Evolutionary conservation across 495 filamentous ascomycete species (phyloP).

Genomic region (Hyaloscypha hepaticicola): DNA sequence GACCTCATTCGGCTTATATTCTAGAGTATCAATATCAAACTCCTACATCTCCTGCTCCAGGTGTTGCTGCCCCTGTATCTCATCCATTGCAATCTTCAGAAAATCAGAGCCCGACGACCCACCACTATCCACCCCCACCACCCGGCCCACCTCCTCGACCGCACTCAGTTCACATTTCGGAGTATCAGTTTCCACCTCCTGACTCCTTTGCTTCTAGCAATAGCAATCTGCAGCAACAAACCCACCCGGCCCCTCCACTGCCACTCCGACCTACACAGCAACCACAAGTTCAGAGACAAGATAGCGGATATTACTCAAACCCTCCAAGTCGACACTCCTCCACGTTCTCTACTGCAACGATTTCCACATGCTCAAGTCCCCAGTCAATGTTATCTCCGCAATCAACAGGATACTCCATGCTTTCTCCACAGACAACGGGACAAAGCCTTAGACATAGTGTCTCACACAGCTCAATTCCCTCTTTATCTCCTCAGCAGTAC

Average conservation of each 20-base stretch:
- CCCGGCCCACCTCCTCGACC: neutral
- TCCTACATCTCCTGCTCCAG: neutral
- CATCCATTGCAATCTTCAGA: neutral
- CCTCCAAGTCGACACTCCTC: constrained; percentile 14
- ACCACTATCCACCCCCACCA: neutral
- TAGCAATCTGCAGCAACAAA: neutral
- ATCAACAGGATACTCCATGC: constrained; percentile 1
- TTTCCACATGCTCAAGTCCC: neutral
- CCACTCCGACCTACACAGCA: neutral
- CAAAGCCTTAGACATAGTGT: constrained; percentile 3
- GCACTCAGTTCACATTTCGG: neutral
- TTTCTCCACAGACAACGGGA: neutral
- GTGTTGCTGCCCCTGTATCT: neutral
- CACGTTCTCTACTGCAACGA: neutral
- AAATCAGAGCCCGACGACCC: neutral
- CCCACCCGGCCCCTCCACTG: constrained; percentile 4
- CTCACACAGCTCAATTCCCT: neutral
- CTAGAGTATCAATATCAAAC: neutral
- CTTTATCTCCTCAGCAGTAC: constrained; percentile 4
- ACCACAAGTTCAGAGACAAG: constrained; percentile 11
- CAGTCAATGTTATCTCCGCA: constrained; percentile 4
- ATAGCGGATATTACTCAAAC: constrained; percentile 25
- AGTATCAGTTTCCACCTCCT: neutral
- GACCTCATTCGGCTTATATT: neutral
- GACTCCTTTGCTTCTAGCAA: neutral